Conservation (phyloP, 495 filamentous ascomycete species). For the Penicillium longicatenatum region DNA sequence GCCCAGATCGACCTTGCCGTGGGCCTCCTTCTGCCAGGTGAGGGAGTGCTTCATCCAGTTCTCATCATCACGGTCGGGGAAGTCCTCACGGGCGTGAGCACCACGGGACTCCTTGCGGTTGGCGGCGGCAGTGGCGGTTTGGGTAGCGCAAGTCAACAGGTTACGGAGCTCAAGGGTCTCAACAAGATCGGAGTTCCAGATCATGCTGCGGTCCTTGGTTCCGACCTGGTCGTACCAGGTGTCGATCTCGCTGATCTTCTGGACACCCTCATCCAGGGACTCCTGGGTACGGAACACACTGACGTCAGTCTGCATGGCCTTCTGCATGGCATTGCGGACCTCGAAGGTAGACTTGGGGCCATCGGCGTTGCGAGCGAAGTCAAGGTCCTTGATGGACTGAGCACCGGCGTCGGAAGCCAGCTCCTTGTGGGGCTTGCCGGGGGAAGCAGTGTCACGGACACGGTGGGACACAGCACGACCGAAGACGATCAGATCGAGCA, state of each 20-base stretch:
- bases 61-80: slow-evolving; percentile 85
- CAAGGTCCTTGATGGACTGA: slow-evolving; percentile 81
- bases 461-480: slow-evolving; percentile 95
- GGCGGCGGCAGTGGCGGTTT: slow-evolving; percentile 84
- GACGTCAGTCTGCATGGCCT: slow-evolving; percentile 96
- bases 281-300: slow-evolving; percentile 96
- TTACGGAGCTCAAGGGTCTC: slow-evolving; percentile 95
- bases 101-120: slow-evolving; percentile 94
- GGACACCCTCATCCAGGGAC: slow-evolving; percentile 81
- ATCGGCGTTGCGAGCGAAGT: slow-evolving; percentile 77
- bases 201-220: slow-evolving; percentile 98
- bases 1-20: slow-evolving; percentile 72
- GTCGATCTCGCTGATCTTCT: slow-evolving; percentile 79
- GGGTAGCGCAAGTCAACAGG: slow-evolving; percentile 89
- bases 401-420: slow-evolving; percentile 82
- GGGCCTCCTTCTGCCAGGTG: slow-evolving; percentile 86
- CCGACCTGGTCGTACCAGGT: slow-evolving; percentile 76
- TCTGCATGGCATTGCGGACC: slow-evolving; percentile 91
- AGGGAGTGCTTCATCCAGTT: slow-evolving; percentile 99
- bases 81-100: slow-evolving; percentile 94
- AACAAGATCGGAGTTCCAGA: slow-evolving; percentile 97
- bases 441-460: slow-evolving; percentile 85
- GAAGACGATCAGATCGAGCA: slow-evolving; percentile 95
- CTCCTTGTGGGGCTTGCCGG: slow-evolving; percentile 73
- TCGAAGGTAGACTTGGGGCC: slow-evolving; percentile 86